Conservation (phyloP, 768 basidiomycete genomes). For the Pleurotus tuber-regium region DNA sequence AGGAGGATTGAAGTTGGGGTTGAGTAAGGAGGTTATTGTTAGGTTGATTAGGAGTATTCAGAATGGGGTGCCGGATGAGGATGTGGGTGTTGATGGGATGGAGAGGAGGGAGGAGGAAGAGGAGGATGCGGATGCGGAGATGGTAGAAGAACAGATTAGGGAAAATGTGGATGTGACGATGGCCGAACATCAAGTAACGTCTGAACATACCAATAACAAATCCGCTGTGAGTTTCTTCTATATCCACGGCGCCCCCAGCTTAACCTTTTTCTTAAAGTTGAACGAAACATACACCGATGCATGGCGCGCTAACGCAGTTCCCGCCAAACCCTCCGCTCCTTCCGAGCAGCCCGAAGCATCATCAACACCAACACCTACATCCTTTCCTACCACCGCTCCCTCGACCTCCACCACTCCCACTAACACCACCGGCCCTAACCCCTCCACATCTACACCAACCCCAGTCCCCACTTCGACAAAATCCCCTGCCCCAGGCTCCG, state of each 20-base stretch:
- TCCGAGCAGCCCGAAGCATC: constrained; percentile 13
- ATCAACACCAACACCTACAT: constrained; percentile 11
- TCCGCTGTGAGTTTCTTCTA: constrained; percentile 13
- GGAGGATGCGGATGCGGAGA: constrained; percentile 27
- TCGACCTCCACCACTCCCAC: constrained; percentile 14
- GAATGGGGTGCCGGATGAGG: constrained; percentile 44
- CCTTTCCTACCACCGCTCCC: constrained; percentile 13
- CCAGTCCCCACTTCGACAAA: constrained; percentile 10
- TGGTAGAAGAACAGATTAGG: constrained; percentile 15
- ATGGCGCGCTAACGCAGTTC: constrained; percentile 56
- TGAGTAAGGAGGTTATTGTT: constrained; percentile 61
- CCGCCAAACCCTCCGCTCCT: constrained; percentile 4
- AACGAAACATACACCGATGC: constrained; percentile 56
- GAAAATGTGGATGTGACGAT: constrained; percentile 8
- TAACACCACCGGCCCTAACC: background rate
- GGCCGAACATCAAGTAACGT: background rate
- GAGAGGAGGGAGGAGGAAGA: constrained; percentile 22
- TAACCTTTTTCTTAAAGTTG: constrained; percentile 32
- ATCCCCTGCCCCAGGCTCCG: background rate
- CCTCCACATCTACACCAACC: constrained; percentile 12
- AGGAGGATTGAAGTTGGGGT: constrained; percentile 53
- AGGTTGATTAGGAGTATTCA: constrained; percentile 59
- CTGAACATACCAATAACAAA: background rate
- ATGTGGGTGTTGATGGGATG: constrained; percentile 25
- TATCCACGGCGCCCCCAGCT: background rate